Conservation (phyloP, 352 stramenopile genomes). For the Globisporangium uncinulatum region DNA sequence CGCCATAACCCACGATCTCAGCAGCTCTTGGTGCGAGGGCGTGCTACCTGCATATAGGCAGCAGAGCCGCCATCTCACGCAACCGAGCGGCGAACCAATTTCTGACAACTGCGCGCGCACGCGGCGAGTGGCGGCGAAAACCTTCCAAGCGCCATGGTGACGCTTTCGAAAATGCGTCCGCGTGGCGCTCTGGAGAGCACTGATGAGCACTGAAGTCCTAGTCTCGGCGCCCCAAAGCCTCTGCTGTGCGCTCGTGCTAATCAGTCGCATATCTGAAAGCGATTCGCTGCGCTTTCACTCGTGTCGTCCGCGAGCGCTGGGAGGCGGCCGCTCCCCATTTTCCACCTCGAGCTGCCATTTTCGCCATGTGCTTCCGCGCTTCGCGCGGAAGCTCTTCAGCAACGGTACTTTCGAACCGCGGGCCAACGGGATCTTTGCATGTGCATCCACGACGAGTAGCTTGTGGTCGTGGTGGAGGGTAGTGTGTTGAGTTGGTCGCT, state of each 20-base stretch:
- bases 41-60: too few relatives aligned
- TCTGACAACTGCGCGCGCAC: neutral
- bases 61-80: too few relatives aligned
- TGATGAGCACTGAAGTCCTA: neutral
- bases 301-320: conserved; percentile 1
- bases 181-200: neutral
- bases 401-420: neutral
- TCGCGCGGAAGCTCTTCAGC: neutral
- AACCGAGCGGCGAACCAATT: neutral
- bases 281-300: conserved; percentile 1
- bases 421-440: too few relatives aligned
- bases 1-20: neutral
- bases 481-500: too few relatives aligned
- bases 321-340: neutral
- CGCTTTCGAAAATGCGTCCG: neutral
- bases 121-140: neutral
- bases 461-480: neutral
- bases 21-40: neutral
- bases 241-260: neutral
- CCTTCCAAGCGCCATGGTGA: conserved; percentile 3
- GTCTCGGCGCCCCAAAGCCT: neutral
- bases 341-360: neutral
- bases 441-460: neutral
- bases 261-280: neutral
- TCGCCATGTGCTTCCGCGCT: too few relatives aligned